These are phyloP conservation scores for Cyclotella atomus DNA, from an alignment of 108 stramenopile genomes.

Conservation along the genomic window DNA sequence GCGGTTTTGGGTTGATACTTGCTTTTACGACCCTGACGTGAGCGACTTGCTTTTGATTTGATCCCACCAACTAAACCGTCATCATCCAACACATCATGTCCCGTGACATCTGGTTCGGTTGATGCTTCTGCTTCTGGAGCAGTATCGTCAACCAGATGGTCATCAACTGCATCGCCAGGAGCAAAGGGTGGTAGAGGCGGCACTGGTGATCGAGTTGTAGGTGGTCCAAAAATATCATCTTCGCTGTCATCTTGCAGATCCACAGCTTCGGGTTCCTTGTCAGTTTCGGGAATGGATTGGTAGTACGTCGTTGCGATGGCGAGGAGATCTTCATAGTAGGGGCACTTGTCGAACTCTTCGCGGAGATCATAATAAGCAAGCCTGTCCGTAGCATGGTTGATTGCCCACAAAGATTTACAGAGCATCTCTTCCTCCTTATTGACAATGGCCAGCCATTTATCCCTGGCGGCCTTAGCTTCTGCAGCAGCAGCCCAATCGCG, in stretches of 20 bases:
- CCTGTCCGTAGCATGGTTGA: neutral
- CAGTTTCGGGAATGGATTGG: neutral
- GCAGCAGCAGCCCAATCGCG: neutral
- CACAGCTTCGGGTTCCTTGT: neutral
- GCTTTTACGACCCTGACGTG: no score
- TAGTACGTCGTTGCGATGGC: neutral
- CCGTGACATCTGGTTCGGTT: neutral
- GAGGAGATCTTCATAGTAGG: neutral
- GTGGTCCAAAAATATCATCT: neutral
- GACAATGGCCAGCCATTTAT: neutral
- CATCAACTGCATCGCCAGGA: neutral
- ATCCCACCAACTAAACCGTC: neutral
- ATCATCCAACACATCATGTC: neutral
- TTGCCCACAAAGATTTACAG: no score
- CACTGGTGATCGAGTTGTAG: no score
- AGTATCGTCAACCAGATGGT: neutral
- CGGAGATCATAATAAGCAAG: neutral
- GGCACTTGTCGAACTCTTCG: neutral
- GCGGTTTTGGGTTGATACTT: no score
- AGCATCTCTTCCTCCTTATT: neutral
- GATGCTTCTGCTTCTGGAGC: neutral
- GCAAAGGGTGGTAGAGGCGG: no score
- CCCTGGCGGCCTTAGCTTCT: neutral
- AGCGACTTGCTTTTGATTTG: no score
- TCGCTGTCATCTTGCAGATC: neutral